Evolutionary conservation across 2,329 filamentous ascomycete species (phyloP), one percentile per base, ranked within the genome.

Genomic region (Fusarium cicatricum): DNA sequence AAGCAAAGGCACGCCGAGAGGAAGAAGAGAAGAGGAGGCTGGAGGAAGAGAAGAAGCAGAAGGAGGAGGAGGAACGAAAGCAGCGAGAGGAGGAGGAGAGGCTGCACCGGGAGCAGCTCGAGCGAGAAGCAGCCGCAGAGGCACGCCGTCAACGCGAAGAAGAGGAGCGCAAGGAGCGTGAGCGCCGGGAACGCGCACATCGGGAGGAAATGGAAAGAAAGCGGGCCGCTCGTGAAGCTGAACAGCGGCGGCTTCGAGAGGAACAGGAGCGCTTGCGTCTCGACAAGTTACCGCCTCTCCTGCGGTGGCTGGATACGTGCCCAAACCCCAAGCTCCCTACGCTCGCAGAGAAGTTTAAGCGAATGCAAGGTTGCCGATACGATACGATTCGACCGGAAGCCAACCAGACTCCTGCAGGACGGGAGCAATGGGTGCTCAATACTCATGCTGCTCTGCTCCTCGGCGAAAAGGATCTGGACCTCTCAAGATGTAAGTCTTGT

Each of bases 341-440:
- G 16, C 69, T 85, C 42, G 84, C 85, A 5, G 75, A 80, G 45
- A 80, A 81, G 37, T 87, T 89, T 69, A 77, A 77, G 58, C 76
- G 74, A 40, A 82, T 87, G 58, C 80, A 84, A 62, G 86, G 86
- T 14, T 83, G 86, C 41, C 82, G 86, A 17, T 88, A 85, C 66
- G 86, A 89, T 70, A 88, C 85, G 4, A 86, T 89, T 52, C 78
- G 79, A 12, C 78, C 80, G 4, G 78, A 79, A 26, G 75, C 80
- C 12, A 83, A 80, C 6, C 81, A 81, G 8, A 82, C 80, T 11
- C 64, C 79, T 2, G 81, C 80, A 40, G 85, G 85, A n/a, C 80
- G 85, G 43, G 86, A 88, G 63, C 85, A 86, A 62, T 89, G 86
- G 86, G 72, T 89, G 50, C 78, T 89, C 43, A 89, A 88, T 65